Evolutionary conservation across 1,284 basidiomycete species (phyloP).

Genomic region (Apiotrichum veenhuisii): DNA sequence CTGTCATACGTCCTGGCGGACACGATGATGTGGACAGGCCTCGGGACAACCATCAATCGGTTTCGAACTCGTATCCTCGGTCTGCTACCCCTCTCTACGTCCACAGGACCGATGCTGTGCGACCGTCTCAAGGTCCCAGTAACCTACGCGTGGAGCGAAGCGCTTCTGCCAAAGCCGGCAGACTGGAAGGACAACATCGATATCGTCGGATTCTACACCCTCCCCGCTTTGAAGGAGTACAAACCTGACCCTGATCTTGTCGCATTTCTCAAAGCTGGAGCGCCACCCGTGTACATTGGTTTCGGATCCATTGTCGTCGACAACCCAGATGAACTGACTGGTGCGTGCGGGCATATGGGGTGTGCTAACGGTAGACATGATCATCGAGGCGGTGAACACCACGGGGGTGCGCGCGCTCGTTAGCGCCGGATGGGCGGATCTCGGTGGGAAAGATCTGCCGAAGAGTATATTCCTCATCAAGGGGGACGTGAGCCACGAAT

Average conservation of each 20-base stretch:
- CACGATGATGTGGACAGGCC: conserved; percentile 51
- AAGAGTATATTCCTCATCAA: conserved; percentile 58
- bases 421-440: conserved; percentile 63
- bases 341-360: conserved; percentile 13
- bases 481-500: conserved; percentile 63
- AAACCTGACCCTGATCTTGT: conserved; percentile 54
- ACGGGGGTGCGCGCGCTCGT: conserved; percentile 60
- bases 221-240: conserved; percentile 54
- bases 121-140: conserved; percentile 62
- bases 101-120: conserved; percentile 56
- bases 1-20: conserved; percentile 59
- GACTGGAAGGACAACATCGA: conserved; percentile 62
- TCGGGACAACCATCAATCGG: conserved; percentile 60
- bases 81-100: conserved; percentile 53
- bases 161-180: conserved; percentile 60
- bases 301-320: conserved; percentile 15
- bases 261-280: conserved; percentile 55
- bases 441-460: conserved; percentile 49
- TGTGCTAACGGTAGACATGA: conserved; percentile 32
- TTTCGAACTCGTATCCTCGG: conserved; percentile 56
- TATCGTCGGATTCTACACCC: conserved; percentile 62
- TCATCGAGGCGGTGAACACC: conserved; percentile 58
- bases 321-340: conserved; percentile 36
- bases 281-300: conserved; percentile 59
- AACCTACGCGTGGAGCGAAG: conserved; percentile 65